A percentile compares a stretch with the other conserved stretches of the same genome.
Conservation (phyloP, 169 alveolate species). For the Plasmodium gaboni region DNA sequence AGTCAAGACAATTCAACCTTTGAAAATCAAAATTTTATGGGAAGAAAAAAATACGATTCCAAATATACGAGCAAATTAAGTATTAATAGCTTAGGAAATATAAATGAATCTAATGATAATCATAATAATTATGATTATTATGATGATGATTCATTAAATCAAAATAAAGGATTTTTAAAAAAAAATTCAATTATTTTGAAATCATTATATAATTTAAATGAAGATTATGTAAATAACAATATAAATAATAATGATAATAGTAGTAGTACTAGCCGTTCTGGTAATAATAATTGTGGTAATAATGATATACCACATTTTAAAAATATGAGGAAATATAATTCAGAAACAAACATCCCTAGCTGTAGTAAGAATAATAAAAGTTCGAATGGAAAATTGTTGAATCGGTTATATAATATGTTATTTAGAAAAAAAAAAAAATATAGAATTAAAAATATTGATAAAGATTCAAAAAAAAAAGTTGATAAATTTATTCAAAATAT, state of each 20-base stretch:
- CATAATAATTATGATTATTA: neutral
- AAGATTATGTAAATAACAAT: neutral
- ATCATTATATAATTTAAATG: constrained; percentile 21
- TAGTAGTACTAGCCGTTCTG: neutral
- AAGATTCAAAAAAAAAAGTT: constrained; percentile 2
- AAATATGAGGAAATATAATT: constrained; percentile 12
- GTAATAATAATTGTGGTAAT: neutral
- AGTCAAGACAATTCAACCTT: too few relatives aligned
- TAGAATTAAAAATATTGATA: neutral
- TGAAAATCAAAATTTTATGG: too few relatives aligned
- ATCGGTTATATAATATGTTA: neutral
- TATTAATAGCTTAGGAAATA: too few relatives aligned
- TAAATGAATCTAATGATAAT: too few relatives aligned
- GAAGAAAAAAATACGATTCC: too few relatives aligned
- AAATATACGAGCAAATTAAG: too few relatives aligned
- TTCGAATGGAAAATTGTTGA: neutral
- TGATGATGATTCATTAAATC: neutral
- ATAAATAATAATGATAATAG: neutral
- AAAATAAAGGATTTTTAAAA: neutral
- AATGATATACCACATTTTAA: neutral
- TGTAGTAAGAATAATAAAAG: neutral
- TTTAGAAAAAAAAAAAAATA: constrained; percentile 38
- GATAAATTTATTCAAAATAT: constrained; percentile 16
- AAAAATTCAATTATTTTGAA: constrained; percentile 26
- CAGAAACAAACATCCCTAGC: neutral